Conservation (phyloP, 495 filamentous ascomycete genomes). For the Xylaria sp. region DNA sequence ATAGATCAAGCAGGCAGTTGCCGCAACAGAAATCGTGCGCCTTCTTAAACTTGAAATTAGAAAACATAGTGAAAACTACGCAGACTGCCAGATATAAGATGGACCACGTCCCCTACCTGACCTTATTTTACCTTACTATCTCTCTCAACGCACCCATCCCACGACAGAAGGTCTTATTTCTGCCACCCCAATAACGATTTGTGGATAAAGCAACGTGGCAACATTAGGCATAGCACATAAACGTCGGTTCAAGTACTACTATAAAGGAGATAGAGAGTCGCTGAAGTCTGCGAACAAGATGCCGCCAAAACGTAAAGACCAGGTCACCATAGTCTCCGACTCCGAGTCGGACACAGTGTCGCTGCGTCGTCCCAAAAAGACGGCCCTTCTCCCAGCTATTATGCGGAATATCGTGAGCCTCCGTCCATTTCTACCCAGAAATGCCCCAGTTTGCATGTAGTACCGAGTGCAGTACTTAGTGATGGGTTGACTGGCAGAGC, state of each 20-base stretch:
- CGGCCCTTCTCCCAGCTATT: neutral
- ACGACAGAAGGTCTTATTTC: neutral
- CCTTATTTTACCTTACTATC: neutral
- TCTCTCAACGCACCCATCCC: neutral
- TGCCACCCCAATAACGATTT: neutral
- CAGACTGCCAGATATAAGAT: neutral
- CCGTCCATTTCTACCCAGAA: neutral
- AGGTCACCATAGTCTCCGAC: neutral
- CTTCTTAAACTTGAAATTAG: neutral
- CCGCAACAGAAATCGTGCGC: neutral
- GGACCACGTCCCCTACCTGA: neutral
- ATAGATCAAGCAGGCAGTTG: neutral
- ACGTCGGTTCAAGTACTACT: neutral
- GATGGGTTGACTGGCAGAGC: neutral
- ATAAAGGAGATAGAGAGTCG: neutral
- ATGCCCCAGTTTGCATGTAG: neutral
- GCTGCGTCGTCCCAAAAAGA: constrained; percentile 14
- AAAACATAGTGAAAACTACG: neutral
- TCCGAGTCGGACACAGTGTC: constrained; percentile 9
- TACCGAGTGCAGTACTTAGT: neutral
- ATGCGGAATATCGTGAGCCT: constrained; percentile 20
- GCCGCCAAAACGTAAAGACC: constrained; percentile 23
- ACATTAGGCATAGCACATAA: neutral
- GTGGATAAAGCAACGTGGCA: neutral
- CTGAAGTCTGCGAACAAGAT: neutral